These are phyloP conservation scores for Durio zibethinus DNA, from an alignment of 345 rosid species.

Conservation along the genomic window DNA sequence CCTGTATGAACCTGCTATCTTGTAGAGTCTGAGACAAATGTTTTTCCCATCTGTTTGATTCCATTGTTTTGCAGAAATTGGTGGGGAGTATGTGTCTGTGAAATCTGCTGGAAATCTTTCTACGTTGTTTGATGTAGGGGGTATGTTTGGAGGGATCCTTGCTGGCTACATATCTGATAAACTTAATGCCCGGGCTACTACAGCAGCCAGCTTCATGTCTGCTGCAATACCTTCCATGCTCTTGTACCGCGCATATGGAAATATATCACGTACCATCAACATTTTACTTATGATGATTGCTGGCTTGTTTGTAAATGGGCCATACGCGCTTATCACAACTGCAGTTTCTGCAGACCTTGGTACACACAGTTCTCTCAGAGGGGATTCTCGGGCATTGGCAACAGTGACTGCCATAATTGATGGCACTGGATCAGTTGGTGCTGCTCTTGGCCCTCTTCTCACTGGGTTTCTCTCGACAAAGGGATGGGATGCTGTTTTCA, in stretches of 20 bases:
- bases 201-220: constrained; percentile 83
- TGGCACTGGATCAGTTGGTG: constrained; percentile 94
- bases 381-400: constrained; percentile 88
- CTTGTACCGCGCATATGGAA: constrained; percentile 65
- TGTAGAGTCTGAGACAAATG: neutral
- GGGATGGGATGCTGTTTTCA: constrained; percentile 81
- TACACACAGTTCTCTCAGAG: constrained; percentile 77
- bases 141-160: constrained; percentile 79
- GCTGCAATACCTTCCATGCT: constrained; percentile 85
- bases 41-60: constrained; percentile 8
- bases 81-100: constrained; percentile 80
- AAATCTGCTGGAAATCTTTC: constrained; percentile 95
- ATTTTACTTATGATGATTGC: constrained; percentile 77
- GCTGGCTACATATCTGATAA: constrained; percentile 84
- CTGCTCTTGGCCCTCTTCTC: constrained; percentile 86
- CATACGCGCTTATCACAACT: constrained; percentile 94
- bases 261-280: constrained; percentile 56
- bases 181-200: constrained; percentile 73
- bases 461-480: constrained; percentile 74
- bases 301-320: constrained; percentile 87
- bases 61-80: constrained; percentile 58
- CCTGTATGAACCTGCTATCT: neutral
- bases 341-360: constrained; percentile 98
- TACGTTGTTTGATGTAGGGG: constrained; percentile 89
- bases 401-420: constrained; percentile 93